phyloP scores from a whole-genome alignment of 2,329 filamentous ascomycete species.

The Pyricularia grisea region DNA sequence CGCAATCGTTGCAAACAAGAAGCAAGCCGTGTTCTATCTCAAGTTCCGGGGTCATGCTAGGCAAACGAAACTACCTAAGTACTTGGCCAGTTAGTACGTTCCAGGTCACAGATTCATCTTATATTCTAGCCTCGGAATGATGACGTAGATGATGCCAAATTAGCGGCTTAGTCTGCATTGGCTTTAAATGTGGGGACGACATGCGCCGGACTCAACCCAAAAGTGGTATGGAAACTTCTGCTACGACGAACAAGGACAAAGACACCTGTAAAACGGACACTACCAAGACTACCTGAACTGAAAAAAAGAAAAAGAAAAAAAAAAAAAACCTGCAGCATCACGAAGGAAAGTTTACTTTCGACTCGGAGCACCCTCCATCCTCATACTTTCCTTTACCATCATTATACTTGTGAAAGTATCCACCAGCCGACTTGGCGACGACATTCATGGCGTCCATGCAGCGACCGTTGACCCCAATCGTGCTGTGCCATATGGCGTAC shows the following conservation, averaged over 20 bases:
- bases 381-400: background rate
- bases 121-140: background rate
- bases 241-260: too few relatives aligned
- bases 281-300: too few relatives aligned
- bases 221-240: too few relatives aligned
- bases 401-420: background rate
- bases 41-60: too few relatives aligned
- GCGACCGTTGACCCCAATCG: background rate
- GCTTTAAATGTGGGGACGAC: background rate
- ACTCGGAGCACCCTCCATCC: background rate
- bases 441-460: slow-evolving; percentile 3
- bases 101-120: too few relatives aligned
- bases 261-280: too few relatives aligned
- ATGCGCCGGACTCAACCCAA: too few relatives aligned
- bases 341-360: background rate
- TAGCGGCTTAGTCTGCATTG: background rate
- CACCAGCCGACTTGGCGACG: background rate
- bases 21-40: too few relatives aligned
- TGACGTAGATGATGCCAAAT: background rate
- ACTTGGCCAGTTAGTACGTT: too few relatives aligned
- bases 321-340: background rate
- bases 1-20: too few relatives aligned
- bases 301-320: too few relatives aligned
- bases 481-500: background rate
- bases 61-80: too few relatives aligned